phyloP scores from a whole-genome alignment of 2,329 filamentous ascomycete species.

The Kalaharituber pfeilii region DNA sequence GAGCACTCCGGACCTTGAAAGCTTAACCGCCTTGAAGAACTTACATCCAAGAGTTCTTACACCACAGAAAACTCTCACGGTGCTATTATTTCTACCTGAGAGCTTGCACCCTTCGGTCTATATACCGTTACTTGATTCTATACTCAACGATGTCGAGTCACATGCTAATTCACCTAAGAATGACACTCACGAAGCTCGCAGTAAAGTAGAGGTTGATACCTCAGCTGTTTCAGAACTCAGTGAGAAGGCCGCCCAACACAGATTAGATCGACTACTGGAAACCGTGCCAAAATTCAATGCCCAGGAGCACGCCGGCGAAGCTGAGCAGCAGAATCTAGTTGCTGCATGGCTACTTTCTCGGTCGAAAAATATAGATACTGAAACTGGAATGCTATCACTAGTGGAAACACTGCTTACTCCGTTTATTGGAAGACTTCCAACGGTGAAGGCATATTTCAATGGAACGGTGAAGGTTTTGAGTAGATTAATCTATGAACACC shows the following conservation, averaged over 20 bases:
- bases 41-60: constrained; percentile 40
- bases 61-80: constrained; percentile 48
- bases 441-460: constrained; percentile 11
- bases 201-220: constrained; percentile 7
- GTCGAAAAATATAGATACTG: constrained; percentile 18
- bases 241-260: constrained; percentile 13
- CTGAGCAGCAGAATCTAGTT: constrained; percentile 1
- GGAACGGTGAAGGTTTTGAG: constrained; percentile 17
- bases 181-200: background rate
- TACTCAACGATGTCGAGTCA: constrained; percentile 1
- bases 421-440: constrained; percentile 11
- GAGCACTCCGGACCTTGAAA: constrained; percentile 45
- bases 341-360: constrained; percentile 15
- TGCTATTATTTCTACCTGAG: constrained; percentile 63
- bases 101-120: constrained; percentile 26
- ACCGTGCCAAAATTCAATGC: constrained; percentile 3
- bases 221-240: constrained; percentile 10
- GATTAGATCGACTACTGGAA: constrained; percentile 9
- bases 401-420: constrained; percentile 14
- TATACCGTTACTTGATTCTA: constrained; percentile 11
- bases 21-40: constrained; percentile 43
- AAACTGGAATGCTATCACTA: constrained; percentile 18
- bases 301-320: background rate
- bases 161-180: background rate
- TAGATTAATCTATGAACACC: constrained; percentile 17